Conservation (phyloP, 371 early-diverging fungal species). For the Mucor piriformis region DNA sequence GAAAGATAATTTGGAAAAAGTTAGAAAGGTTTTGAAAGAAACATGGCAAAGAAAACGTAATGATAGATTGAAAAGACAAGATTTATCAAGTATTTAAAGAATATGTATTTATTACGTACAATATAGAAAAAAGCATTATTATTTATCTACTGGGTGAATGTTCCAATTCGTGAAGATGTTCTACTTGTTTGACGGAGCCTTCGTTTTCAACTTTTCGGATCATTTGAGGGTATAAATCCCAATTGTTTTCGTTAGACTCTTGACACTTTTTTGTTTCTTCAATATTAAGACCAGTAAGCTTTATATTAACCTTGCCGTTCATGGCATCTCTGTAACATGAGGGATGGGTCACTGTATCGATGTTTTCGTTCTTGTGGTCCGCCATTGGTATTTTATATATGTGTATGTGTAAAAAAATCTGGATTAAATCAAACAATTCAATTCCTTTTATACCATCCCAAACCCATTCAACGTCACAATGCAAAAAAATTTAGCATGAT, state of each 20-base stretch:
- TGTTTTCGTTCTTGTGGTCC: conserved; percentile 1
- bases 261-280: not conserved
- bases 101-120: not conserved
- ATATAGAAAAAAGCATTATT: not conserved
- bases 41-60: conserved; percentile 51
- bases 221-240: conserved; percentile 49
- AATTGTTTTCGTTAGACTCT: conserved; percentile 11
- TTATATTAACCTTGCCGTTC: conserved; percentile 8
- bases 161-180: conserved; percentile 12
- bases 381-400: conserved; percentile 4
- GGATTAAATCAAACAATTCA: not conserved
- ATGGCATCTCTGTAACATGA: conserved; percentile 22
- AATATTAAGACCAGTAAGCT: conserved; percentile 4
- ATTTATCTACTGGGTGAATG: conserved; percentile 8
- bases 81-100: not conserved
- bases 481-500: no score
- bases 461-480: no score
- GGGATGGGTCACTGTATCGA: conserved; percentile 24
- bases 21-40: conserved; percentile 40
- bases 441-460: no score
- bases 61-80: conserved; percentile 13
- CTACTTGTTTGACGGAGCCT: conserved; percentile 63
- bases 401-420: not conserved
- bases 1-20: conserved; percentile 47
- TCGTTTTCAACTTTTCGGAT: conserved; percentile 46